phyloP scores from a whole-genome alignment of 1,139 yeast species.

The Tardiomyces depauwii region DNA sequence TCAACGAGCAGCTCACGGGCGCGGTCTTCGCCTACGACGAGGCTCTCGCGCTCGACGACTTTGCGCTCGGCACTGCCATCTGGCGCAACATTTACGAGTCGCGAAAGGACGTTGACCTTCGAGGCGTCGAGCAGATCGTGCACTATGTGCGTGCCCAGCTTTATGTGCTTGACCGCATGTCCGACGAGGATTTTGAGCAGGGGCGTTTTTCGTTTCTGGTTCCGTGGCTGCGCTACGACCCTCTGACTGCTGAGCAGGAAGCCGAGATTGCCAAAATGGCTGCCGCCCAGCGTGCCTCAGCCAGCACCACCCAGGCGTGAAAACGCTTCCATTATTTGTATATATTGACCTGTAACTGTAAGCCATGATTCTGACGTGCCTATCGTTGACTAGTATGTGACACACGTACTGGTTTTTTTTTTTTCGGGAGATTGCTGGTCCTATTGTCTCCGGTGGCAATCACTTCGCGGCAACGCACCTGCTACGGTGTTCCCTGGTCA shows the following conservation, averaged over 20 bases:
- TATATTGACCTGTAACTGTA: too few relatives aligned
- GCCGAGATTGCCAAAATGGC: conserved; percentile 21
- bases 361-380: too few relatives aligned
- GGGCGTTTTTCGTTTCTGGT: conserved; percentile 81
- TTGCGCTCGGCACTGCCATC: conserved; percentile 15
- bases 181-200: conserved; percentile 86
- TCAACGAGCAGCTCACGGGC: conserved; percentile 84
- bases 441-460: too few relatives aligned
- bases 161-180: conserved; percentile 71
- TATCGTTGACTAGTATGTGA: too few relatives aligned
- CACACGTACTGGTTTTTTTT: too few relatives aligned
- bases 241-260: conserved; percentile 35
- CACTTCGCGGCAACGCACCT: too few relatives aligned
- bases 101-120: conserved; percentile 67
- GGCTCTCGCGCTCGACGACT: conserved; percentile 49
- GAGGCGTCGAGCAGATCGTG: conserved; percentile 77
- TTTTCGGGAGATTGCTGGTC: too few relatives aligned
- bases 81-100: conserved; percentile 92
- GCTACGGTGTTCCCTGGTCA: too few relatives aligned
- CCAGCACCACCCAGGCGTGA: too few relatives aligned
- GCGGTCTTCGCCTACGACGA: conserved; percentile 87
- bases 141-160: conserved; percentile 83
- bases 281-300: too few relatives aligned
- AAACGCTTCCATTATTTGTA: too few relatives aligned
- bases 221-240: conserved; percentile 71